A percentile compares a stretch with the other conserved stretches of the same genome.
phyloP scores from a whole-genome alignment of 345 rosid genomes.

The Pugionium cornutum region DNA sequence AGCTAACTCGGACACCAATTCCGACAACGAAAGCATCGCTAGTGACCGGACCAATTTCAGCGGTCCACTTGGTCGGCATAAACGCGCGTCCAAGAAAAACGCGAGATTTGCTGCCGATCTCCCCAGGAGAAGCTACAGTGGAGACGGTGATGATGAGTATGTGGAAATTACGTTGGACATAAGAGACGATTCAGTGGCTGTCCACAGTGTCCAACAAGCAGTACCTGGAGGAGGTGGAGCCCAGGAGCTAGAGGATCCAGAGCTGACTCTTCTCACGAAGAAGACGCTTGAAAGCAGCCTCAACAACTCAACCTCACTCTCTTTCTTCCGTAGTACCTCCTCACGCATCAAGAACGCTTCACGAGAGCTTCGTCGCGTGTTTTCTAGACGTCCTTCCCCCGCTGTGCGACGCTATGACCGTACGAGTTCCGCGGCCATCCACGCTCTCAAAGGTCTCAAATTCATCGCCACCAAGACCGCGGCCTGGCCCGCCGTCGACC shows the following conservation, averaged over 20 bases:
- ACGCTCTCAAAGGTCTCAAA: conserved; percentile 79
- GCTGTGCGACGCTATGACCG: conserved; percentile 53
- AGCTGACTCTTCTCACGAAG: conserved; percentile 63
- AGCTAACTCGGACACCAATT: conserved; percentile 53
- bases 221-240: conserved; percentile 32
- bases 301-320: conserved; percentile 46
- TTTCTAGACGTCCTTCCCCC: conserved; percentile 34
- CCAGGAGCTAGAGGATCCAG: conserved; percentile 55
- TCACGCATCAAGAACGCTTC: too few species aligned
- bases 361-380: too few species aligned
- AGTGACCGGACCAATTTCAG: conserved; percentile 67
- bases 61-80: conserved; percentile 58
- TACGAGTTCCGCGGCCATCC: conserved; percentile 70
- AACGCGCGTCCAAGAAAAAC: conserved; percentile 25
- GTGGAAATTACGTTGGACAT: conserved; percentile 90
- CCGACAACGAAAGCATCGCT: conserved; percentile 66
- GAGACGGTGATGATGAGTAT: conserved; percentile 40
- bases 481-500: conserved; percentile 55
- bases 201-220: conserved; percentile 34
- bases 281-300: conserved; percentile 54
- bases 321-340: conserved; percentile 29
- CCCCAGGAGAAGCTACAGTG: conserved; percentile 40
- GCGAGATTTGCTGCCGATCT: conserved; percentile 7
- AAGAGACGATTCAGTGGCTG: conserved; percentile 1
- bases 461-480: conserved; percentile 47